Conservation (phyloP, 140 eudicot species). For the Cichorium intybus region DNA sequence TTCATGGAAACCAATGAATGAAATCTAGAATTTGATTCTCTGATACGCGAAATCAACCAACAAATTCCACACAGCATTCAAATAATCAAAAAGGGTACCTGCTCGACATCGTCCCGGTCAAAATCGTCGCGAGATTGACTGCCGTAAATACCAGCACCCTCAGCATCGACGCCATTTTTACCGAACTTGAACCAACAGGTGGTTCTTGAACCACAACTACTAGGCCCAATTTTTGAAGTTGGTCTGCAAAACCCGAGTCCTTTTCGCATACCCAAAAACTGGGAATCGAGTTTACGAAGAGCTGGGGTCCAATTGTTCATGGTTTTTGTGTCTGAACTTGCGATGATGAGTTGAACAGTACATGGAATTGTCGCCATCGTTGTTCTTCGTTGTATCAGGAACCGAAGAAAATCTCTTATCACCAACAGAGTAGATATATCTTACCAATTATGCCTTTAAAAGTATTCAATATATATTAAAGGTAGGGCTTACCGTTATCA, state of each 20-base stretch:
- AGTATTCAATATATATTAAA: too few species aligned
- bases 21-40: background rate
- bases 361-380: constrained; percentile 51
- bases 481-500: background rate
- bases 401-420: constrained; percentile 22
- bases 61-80: background rate
- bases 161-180: constrained; percentile 91
- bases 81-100: constrained; percentile 39
- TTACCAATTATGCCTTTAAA: background rate
- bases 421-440: background rate
- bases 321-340: constrained; percentile 23
- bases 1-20: background rate
- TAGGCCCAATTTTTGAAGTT: constrained; percentile 39
- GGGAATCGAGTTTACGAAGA: constrained; percentile 29
- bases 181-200: constrained; percentile 93
- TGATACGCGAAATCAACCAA: background rate
- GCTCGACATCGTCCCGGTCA: constrained; percentile 97
- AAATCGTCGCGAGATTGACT: constrained; percentile 83
- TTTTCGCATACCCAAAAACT: constrained; percentile 39
- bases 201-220: constrained; percentile 40
- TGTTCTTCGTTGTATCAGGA: constrained; percentile 19
- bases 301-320: background rate
- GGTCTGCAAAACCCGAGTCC: constrained; percentile 44
- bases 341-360: constrained; percentile 27
- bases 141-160: constrained; percentile 91